Evolutionary conservation across 2,329 filamentous ascomycete genomes (phyloP), one percentile per base, ranked within the genome.

Genomic region (Elsinoe ampelina): DNA sequence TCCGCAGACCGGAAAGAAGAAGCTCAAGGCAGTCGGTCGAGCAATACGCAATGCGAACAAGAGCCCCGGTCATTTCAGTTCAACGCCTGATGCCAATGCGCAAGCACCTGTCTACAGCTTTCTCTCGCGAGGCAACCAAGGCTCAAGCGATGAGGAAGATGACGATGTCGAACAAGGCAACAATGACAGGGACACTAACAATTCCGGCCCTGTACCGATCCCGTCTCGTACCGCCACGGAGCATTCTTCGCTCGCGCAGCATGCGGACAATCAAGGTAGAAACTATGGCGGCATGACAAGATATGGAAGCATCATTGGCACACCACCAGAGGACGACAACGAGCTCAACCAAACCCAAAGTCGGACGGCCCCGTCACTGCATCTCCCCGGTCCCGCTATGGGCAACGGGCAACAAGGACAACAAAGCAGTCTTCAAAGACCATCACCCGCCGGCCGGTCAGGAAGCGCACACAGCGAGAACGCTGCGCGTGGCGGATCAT

Each of bases 1-100:
- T 61, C 54, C 59, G 60, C 64, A 84, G 80, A 66, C 68, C 50
- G 92, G 90, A 59, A 97, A 97, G 75, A 96, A 96, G 74, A 86
- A 90, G 68, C 79, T 97, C 71, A 97, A 96, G 72, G 84, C 83
- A 57, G 84, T 96, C 54, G 73, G 79, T 20, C 81, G 86, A 60
- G 89, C 89, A 58, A 79, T 93, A 60, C 78, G 80, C 57, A 78
- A 73, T 64, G 72, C 74, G 72, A 82, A 74, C 71, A 81, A 68
- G 75, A 80, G 74, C 1, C 72, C 55, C 6, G 55, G 13, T 13
- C 11, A 39, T 8, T 51, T 57, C 26, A 30, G 8, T 8, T 71
- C 41, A 68, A 71, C 60, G 65, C 67, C 36, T 57, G 61, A 69
- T 65, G 63, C 67, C 32, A 64, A 68, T 55, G 65, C 67, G 59